A percentile compares a stretch with the other conserved stretches of the same genome.
These are phyloP conservation scores for Calonectria pauciramosa DNA, from an alignment of 2,329 filamentous ascomycete species.

Conservation along the genomic window DNA sequence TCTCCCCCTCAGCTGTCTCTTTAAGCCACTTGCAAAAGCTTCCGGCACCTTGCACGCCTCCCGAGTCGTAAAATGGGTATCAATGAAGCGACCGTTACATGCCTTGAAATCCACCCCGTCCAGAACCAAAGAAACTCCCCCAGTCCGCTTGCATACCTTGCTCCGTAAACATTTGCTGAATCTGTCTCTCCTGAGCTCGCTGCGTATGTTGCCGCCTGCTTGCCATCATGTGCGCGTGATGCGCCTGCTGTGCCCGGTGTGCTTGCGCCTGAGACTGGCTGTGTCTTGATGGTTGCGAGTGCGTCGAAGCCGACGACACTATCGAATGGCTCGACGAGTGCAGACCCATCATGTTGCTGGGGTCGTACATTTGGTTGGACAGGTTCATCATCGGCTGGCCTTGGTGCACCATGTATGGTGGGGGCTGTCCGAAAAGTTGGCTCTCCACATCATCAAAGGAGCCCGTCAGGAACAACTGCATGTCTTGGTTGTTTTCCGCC, in stretches of 20 bases:
- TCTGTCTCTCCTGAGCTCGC: conserved; percentile 56
- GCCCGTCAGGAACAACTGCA: conserved; percentile 65
- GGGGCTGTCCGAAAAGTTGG: conserved; percentile 78
- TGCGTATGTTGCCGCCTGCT: conserved; percentile 43
- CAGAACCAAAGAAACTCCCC: conserved; percentile 61
- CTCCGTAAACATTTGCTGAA: conserved; percentile 65
- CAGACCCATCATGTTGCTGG: conserved; percentile 59
- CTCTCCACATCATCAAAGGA: conserved; percentile 78
- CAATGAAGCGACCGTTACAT: conserved; percentile 55
- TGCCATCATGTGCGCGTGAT: conserved; percentile 37
- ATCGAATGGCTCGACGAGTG: conserved; percentile 42
- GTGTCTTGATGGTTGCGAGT: conserved; percentile 31
- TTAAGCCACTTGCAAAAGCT: conserved; percentile 35
- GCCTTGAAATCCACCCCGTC: conserved; percentile 58
- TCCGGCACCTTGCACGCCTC: conserved; percentile 43
- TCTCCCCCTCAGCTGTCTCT: conserved; percentile 8
- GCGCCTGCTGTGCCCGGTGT: conserved; percentile 38
- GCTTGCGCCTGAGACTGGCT: conserved; percentile 40
- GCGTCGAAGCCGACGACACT: conserved; percentile 27
- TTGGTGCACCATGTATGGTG: conserved; percentile 74
- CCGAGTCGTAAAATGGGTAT: conserved; percentile 55
- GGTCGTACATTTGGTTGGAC: conserved; percentile 59
- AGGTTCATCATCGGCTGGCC: conserved; percentile 59
- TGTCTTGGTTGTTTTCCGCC: conserved; percentile 51
- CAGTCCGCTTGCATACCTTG: conserved; percentile 62